Conservation (phyloP, 2,329 filamentous ascomycete species). For the Coniochaeta ligniaria region DNA sequence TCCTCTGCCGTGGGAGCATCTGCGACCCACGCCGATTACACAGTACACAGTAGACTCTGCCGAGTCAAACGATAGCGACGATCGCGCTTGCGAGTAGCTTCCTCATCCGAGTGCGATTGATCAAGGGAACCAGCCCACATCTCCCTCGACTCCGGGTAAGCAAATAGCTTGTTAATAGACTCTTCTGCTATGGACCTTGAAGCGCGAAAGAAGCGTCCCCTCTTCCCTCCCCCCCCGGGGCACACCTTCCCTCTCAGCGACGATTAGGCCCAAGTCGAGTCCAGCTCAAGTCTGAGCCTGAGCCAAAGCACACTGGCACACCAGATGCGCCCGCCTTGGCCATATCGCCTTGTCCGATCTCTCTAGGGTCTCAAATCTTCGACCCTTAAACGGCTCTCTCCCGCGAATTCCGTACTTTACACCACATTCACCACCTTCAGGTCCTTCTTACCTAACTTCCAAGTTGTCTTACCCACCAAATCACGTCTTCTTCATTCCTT, state of each 20-base stretch:
- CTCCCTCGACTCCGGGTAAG: background rate
- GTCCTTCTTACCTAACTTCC: background rate
- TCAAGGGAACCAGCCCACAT: background rate
- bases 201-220: background rate
- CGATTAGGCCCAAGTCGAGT: background rate
- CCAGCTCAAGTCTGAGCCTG: constrained; percentile 1
- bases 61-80: too few relatives aligned
- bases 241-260: background rate
- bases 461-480: background rate
- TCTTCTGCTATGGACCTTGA: background rate
- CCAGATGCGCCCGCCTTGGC: background rate
- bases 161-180: background rate
- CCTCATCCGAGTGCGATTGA: background rate
- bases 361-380: background rate
- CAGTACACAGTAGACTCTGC: background rate
- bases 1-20: background rate
- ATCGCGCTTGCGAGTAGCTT: background rate
- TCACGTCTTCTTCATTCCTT: background rate
- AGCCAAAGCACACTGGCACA: background rate
- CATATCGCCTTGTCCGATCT: background rate
- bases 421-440: background rate
- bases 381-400: background rate
- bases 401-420: background rate
- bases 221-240: background rate
- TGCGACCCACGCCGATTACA: background rate